phyloP scores from a whole-genome alignment of 768 basidiomycete species.

The Lactarius pseudohatsudake region DNA sequence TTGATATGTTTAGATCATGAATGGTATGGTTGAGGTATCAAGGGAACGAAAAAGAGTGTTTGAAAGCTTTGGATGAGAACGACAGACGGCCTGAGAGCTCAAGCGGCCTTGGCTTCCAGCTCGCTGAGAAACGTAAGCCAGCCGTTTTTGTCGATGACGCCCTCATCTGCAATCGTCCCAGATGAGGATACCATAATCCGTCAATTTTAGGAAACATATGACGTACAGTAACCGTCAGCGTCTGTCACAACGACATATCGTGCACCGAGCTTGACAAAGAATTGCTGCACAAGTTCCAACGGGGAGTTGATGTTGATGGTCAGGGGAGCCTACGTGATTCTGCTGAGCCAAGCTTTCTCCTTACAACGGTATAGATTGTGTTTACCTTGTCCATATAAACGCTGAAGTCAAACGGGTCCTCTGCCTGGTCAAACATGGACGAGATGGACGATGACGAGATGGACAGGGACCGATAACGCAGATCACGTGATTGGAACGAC shows the following conservation, averaged over 20 bases:
- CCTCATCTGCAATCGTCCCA: conserved; percentile 59
- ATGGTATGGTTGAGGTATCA: neutral
- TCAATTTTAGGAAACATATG: neutral
- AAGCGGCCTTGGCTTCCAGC: conserved; percentile 49
- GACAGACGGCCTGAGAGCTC: neutral
- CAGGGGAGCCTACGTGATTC: conserved; percentile 67
- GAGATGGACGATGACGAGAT: conserved; percentile 58
- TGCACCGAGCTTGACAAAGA: conserved; percentile 93
- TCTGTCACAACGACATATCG: conserved; percentile 87
- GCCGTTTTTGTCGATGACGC: conserved; percentile 90
- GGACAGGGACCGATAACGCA: conserved; percentile 36
- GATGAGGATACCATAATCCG: neutral
- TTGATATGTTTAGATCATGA: neutral
- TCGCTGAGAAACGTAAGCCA: conserved; percentile 88
- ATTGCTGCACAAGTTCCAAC: conserved; percentile 87
- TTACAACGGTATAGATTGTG: conserved; percentile 10
- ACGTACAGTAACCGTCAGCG: conserved; percentile 75
- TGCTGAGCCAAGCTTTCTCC: neutral
- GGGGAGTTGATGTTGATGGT: conserved; percentile 83
- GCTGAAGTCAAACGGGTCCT: conserved; percentile 76
- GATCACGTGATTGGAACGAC: conserved; percentile 55
- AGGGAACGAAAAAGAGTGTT: neutral
- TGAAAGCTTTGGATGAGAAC: neutral
- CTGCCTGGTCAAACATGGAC: conserved; percentile 43
- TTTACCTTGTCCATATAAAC: conserved; percentile 86